These are phyloP conservation scores for Usnea hakonensis DNA, from an alignment of 495 filamentous ascomycete species.

Conservation along the genomic window DNA sequence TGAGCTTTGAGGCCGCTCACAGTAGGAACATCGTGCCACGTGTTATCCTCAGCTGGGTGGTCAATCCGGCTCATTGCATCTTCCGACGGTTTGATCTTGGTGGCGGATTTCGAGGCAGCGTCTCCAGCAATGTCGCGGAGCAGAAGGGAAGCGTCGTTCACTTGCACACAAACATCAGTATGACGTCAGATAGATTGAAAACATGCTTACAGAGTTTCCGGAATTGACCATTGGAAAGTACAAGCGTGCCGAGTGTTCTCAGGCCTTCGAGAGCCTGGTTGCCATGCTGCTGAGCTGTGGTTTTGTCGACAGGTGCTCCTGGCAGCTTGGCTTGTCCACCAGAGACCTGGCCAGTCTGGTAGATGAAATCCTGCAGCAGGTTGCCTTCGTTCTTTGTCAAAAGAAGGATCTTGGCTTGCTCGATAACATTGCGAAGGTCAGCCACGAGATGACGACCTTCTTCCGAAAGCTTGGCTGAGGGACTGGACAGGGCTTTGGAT, in stretches of 20 bases:
- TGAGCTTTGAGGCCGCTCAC: conserved; percentile 63
- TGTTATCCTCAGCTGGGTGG: conserved; percentile 74
- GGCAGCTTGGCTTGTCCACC: conserved; percentile 50
- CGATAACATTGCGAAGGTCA: conserved; percentile 75
- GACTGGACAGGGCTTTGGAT: conserved; percentile 56
- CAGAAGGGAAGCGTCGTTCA: conserved; percentile 78
- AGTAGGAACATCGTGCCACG: conserved; percentile 86
- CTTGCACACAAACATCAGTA: conserved; percentile 39
- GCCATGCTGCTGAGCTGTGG: conserved; percentile 70
- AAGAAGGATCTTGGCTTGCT: conserved; percentile 80
- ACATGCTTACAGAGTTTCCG: conserved; percentile 72
- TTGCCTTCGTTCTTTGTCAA: conserved; percentile 94
- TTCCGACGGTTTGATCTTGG: conserved; percentile 65
- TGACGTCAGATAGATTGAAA: background rate
- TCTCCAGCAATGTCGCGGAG: conserved; percentile 87
- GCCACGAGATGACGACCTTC: conserved; percentile 71
- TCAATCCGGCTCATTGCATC: conserved; percentile 75
- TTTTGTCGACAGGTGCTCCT: conserved; percentile 61
- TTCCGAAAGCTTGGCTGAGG: conserved; percentile 68
- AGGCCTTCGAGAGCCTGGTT: conserved; percentile 77
- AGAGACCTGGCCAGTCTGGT: conserved; percentile 68
- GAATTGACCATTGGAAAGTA: conserved; percentile 96
- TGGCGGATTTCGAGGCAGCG: conserved; percentile 75
- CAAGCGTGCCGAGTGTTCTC: conserved; percentile 75
- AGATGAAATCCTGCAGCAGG: conserved; percentile 92